Percentiles rank a stretch among this genome's conserved stretches.
Conservation (phyloP, 345 rosid genomes). For the Salix koriyanagi region DNA sequence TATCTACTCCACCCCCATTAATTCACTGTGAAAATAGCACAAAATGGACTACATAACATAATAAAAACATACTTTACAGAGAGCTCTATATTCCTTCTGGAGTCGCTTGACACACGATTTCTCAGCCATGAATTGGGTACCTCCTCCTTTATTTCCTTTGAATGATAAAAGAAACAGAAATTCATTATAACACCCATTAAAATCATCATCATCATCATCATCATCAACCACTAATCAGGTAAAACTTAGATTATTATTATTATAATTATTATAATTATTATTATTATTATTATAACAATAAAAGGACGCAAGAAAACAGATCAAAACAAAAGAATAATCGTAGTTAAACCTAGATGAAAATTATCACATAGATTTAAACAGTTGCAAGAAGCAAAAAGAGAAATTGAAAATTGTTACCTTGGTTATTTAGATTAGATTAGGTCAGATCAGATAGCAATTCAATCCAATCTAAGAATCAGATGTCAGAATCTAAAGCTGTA, state of each 20-base stretch:
- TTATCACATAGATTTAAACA: background rate
- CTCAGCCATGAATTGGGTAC: conserved; percentile 61
- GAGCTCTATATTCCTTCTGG: conserved; percentile 95
- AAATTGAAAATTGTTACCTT: background rate
- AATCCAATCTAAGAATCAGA: background rate
- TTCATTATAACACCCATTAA: no score
- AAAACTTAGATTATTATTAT: background rate
- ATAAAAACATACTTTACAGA: conserved; percentile 64
- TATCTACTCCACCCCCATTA: background rate
- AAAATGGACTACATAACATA: background rate
- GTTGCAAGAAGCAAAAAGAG: background rate
- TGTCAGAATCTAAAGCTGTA: background rate
- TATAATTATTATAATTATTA: no score
- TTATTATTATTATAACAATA: no score
- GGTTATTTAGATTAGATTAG: no score
- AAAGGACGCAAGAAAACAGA: no score
- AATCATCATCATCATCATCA: no score
- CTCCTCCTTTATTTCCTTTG: background rate
- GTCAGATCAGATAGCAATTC: no score
- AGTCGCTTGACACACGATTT: conserved; percentile 89
- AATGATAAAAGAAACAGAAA: no score
- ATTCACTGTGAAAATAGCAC: background rate
- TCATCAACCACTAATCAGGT: background rate
- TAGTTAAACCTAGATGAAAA: background rate
- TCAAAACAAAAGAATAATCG: background rate